Evolutionary conservation across 441 rosid species (phyloP), one percentile per base, ranked within the genome.

Genomic region (Syzygium malaccense): DNA sequence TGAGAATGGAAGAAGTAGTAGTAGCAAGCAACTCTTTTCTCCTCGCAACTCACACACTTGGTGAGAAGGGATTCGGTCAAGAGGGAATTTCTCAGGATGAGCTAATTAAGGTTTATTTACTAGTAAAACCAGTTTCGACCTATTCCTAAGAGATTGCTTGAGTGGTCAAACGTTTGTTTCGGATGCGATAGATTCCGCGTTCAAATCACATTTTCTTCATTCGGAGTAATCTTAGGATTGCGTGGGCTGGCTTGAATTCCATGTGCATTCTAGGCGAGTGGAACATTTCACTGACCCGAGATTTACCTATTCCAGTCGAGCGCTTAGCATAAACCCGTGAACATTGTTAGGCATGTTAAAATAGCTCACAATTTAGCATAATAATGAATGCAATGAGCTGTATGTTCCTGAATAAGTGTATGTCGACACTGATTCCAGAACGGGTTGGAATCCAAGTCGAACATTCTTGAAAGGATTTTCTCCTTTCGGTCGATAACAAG

Each of bases 271-370:
- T 14, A 0, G 8, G 33, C 0, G 4, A 62, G 33, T 14, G 5
- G 2, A 2, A n/a, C n/a, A 62, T 62, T 62, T 62, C 5, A n/a
- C 7, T 18, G 0, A 14, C 9, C 9, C 0, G 11, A 62, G 19
- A 62, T 60, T 60, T 28, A 28, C 18, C 32, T 60, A 60, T 60
- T 28, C 4, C 18, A 6, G 14, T 60, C 4, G 54, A 60, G 14
- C 17, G 18, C 32, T 60, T 60, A 2, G 8, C 17, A 6, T 13
- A 64, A 64, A 64, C 37, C 2, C 30, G 25, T 4, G 7, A 66
- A 66, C 41, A 66, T 66, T 18, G 3, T 30, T 64, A 1, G 25
- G 13, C 23, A 8, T 66, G 45, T 66, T 20, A 19, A 18, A 3
- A 7, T 13, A 28, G 18, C 32, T 13, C 18, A 5, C 25, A 18